phyloP scores from a whole-genome alignment of 345 rosid genomes.

The Brassica rapa region DNA sequence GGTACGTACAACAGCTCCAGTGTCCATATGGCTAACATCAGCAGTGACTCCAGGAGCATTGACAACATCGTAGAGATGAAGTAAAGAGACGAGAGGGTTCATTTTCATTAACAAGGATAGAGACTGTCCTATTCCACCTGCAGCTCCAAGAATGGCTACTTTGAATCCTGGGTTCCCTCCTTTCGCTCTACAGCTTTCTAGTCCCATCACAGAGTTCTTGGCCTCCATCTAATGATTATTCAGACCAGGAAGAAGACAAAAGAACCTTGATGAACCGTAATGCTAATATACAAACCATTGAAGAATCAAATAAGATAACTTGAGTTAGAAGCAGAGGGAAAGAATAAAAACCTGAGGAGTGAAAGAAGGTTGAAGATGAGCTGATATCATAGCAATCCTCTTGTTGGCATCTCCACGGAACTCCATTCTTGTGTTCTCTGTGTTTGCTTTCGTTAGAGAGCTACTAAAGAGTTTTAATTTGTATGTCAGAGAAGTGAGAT shows the following conservation, averaged over 20 bases:
- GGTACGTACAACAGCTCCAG: conserved; percentile 74
- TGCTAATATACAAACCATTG: neutral
- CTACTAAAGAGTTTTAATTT: neutral
- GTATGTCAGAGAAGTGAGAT: conserved; percentile 32
- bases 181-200: conserved; percentile 64
- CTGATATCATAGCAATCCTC: conserved; percentile 61
- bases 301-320: conserved; percentile 16
- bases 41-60: conserved; percentile 87
- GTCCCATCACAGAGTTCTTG: conserved; percentile 42
- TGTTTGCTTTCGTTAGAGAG: conserved; percentile 10
- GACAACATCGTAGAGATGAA: conserved; percentile 82
- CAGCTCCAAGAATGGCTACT: conserved; percentile 79
- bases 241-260: neutral
- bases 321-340: conserved; percentile 13
- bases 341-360: conserved; percentile 50
- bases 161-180: conserved; percentile 79
- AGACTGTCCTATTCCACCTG: conserved; percentile 81
- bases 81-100: conserved; percentile 82
- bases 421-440: conserved; percentile 47
- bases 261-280: neutral
- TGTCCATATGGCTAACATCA: conserved; percentile 88
- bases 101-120: conserved; percentile 69
- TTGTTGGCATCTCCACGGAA: conserved; percentile 48
- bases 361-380: conserved; percentile 62
- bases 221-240: conserved; percentile 47